Conservation (phyloP, 495 filamentous ascomycete genomes). For the Daldinia caldariorum region DNA sequence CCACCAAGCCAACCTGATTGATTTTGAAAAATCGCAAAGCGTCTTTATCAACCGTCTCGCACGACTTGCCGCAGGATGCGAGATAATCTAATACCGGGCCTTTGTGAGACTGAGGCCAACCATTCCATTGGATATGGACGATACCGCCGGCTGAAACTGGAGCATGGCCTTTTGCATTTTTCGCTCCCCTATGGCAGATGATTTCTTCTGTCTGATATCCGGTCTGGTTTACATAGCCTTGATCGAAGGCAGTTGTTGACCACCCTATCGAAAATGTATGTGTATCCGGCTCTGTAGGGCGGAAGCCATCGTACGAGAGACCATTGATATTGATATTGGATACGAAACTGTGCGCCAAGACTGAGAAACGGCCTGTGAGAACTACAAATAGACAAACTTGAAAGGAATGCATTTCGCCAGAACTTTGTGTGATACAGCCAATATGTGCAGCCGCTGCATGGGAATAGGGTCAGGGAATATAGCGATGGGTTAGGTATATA, state of each 20-base stretch:
- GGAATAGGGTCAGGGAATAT: background rate
- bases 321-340: constrained; percentile 66
- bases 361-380: constrained; percentile 56
- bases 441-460: background rate
- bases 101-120: constrained; percentile 70
- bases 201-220: constrained; percentile 64
- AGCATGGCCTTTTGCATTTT: constrained; percentile 62
- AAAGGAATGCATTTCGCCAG: background rate
- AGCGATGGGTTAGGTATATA: background rate
- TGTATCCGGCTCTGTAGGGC: constrained; percentile 53
- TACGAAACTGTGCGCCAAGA: constrained; percentile 69
- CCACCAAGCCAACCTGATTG: constrained; percentile 63
- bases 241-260: constrained; percentile 57
- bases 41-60: constrained; percentile 71
- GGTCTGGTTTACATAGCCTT: constrained; percentile 64
- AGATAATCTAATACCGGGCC: constrained; percentile 68
- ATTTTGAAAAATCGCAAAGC: constrained; percentile 78
- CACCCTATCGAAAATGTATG: constrained; percentile 52
- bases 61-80: constrained; percentile 74
- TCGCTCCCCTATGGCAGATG: constrained; percentile 71
- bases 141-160: constrained; percentile 62
- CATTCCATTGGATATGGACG: constrained; percentile 71
- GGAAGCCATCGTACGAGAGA: constrained; percentile 58
- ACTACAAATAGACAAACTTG: constrained; percentile 38
- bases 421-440: background rate